These are phyloP conservation scores for Lipomyces japonicus DNA, from an alignment of 805 yeast genomes.

Conservation along the genomic window DNA sequence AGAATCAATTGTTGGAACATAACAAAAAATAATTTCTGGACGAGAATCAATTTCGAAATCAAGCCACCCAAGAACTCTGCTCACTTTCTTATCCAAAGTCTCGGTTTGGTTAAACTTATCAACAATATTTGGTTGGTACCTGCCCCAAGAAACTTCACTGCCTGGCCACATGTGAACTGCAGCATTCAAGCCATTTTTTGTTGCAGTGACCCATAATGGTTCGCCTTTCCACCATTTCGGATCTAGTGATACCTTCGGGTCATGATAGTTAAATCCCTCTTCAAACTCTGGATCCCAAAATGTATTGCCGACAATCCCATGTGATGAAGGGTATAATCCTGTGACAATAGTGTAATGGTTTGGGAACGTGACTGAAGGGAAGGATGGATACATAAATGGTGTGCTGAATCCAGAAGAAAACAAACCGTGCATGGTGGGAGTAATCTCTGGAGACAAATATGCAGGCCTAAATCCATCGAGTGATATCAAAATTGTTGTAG, in stretches of 20 bases:
- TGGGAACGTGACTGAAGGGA: slow-evolving; percentile 86
- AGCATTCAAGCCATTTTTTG: slow-evolving; percentile 53
- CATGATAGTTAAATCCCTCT: slow-evolving; percentile 60
- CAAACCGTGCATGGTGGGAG: slow-evolving; percentile 68
- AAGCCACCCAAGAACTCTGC: slow-evolving; percentile 62
- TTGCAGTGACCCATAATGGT: slow-evolving; percentile 81
- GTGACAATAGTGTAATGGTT: slow-evolving; percentile 91
- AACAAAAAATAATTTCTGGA: slow-evolving; percentile 73
- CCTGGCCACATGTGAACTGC: slow-evolving; percentile 99
- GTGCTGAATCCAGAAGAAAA: slow-evolving; percentile 45
- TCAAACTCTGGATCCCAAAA: slow-evolving; percentile 60
- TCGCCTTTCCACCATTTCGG: slow-evolving; percentile 86
- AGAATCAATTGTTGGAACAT: slow-evolving; percentile 80
- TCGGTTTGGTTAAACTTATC: slow-evolving; percentile 67
- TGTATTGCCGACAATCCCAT: slow-evolving; percentile 82
- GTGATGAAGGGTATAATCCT: slow-evolving; percentile 76
- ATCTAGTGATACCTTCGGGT: slow-evolving; percentile 50
- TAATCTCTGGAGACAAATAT: slow-evolving; percentile 58
- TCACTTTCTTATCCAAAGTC: slow-evolving; percentile 51
- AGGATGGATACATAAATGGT: slow-evolving; percentile 82
- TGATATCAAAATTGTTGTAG: slow-evolving; percentile 78
- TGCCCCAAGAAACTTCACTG: slow-evolving; percentile 63
- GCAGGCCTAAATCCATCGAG: slow-evolving; percentile 92
- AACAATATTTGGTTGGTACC: slow-evolving; percentile 48
- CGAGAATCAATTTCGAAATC: slow-evolving; percentile 52